Conservation (phyloP, 2,329 filamentous ascomycete genomes). For the Talaromyces atroroseus region DNA sequence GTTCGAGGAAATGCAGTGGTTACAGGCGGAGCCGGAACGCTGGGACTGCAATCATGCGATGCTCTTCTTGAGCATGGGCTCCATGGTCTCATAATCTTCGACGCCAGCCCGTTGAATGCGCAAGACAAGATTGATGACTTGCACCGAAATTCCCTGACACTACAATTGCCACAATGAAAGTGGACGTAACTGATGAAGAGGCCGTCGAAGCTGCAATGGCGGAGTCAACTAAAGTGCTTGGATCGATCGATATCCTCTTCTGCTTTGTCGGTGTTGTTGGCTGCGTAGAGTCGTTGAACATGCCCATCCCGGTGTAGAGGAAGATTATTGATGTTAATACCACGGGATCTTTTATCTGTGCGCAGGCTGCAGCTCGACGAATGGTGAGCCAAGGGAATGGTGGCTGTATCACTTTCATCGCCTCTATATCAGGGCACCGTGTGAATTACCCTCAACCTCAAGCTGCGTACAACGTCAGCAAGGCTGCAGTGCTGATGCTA, state of each 20-base stretch:
- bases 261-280: constrained; percentile 65
- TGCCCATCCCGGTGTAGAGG: constrained; percentile 52
- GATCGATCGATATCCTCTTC: constrained; percentile 52
- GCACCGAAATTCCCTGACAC: too few species aligned
- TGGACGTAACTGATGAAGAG: too few species aligned
- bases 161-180: too few species aligned
- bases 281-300: constrained; percentile 41
- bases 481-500: constrained; percentile 60
- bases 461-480: constrained; percentile 65
- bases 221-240: constrained; percentile 31
- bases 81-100: too few species aligned
- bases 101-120: too few species aligned
- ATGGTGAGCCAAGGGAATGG: constrained; percentile 36
- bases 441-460: constrained; percentile 71
- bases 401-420: constrained; percentile 61
- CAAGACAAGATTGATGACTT: too few species aligned
- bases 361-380: constrained; percentile 54
- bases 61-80: too few species aligned
- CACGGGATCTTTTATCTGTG: constrained; percentile 63
- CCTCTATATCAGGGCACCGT: constrained; percentile 61
- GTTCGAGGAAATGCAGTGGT: too few species aligned
- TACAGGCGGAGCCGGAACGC: too few species aligned
- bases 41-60: too few species aligned
- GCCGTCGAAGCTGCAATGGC: constrained; percentile 16
- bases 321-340: constrained; percentile 65